phyloP scores from a whole-genome alignment of 2,329 filamentous ascomycete species.

The Aspergillus ibericus region DNA sequence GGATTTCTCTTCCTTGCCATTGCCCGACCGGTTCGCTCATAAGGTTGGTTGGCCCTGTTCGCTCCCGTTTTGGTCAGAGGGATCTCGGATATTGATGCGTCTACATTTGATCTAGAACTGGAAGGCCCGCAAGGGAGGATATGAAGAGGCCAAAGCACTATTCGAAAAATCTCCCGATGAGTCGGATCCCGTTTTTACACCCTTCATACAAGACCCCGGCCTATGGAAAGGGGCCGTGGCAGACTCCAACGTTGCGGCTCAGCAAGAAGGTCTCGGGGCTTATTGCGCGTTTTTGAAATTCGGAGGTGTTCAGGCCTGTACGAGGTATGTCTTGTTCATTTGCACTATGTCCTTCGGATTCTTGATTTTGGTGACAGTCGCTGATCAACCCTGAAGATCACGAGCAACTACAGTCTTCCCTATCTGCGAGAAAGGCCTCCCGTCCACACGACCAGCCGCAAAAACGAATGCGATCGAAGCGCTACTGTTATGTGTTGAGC shows the following conservation, averaged over 20 bases:
- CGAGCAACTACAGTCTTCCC: constrained; percentile 71
- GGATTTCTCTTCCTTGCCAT: constrained; percentile 45
- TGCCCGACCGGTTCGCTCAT: constrained; percentile 45
- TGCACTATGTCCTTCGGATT: neutral
- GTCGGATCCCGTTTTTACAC: constrained; percentile 78
- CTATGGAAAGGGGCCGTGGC: constrained; percentile 91
- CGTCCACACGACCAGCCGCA: constrained; percentile 81
- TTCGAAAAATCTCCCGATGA: constrained; percentile 86
- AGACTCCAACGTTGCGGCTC: constrained; percentile 95
- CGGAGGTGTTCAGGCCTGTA: constrained; percentile 74
- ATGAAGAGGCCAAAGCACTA: constrained; percentile 85
- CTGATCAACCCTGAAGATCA: constrained; percentile 54
- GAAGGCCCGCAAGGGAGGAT: constrained; percentile 95
- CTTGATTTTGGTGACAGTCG: neutral
- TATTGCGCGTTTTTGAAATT: constrained; percentile 92
- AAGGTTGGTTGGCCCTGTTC: constrained; percentile 33
- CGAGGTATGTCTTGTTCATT: constrained; percentile 53
- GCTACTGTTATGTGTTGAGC: constrained; percentile 81
- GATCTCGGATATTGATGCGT: constrained; percentile 23
- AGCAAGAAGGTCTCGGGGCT: constrained; percentile 85
- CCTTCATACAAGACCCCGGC: constrained; percentile 79
- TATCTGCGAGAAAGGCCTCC: constrained; percentile 87
- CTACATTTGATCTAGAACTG: constrained; percentile 61
- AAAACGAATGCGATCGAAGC: constrained; percentile 87
- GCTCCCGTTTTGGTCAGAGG: neutral